Base-by-base conservation (phyloP, 192 early-diverging fungal genomes). In the Backusella australiensis region DNA sequence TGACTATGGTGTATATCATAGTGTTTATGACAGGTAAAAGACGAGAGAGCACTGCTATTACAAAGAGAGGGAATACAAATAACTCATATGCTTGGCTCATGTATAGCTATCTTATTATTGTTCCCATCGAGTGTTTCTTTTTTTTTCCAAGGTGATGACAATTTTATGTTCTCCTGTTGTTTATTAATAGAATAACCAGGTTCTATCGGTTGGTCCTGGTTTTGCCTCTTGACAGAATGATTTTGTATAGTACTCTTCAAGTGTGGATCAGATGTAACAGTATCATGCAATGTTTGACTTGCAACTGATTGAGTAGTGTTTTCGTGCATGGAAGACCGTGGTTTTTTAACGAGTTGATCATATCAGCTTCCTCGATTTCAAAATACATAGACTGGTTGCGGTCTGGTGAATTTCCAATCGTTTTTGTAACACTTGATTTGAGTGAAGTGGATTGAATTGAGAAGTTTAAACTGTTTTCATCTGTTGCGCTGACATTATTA, bases 1-100 rank as follows among this genome's bases (percentile, higher is more conserved):
- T 19, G 74, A 77, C 41, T 72, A 81, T 65, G 90, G 90, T 35
- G 77, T 87, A 3, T 90, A 89, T 67, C 91, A 92, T 75, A 89
- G 87, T 59, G 91, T 89, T 79, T 92, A 91, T 77, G 91, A 91
- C 75, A 69, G 68, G 68, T 69, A 69, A 69, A 36, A n/a, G 5
- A 29, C 19, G 2, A n/a, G 0, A n/a, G 0, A 36, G 6, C 6
- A 67, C 3, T 11, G 12, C 3, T 67, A 67, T 12, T 34, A 11
- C 21, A 63, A n/a, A 29, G 2, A 23, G 14, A 17, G 46, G n/a
- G 19, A 49, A 21, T n/a, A 1, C 19, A 1, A 6, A 35, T 67
- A 19, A 69, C 15, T 36, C n/a, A 68, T n/a, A 68, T 39, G 6
- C 12, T 21, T 21, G 5, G 15, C 85, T 85, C 73, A 70, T 63